Evolutionary conservation across 768 basidiomycete genomes (phyloP), one percentile per base, ranked within the genome.

Genomic region (Neoboletus subvelutipes): DNA sequence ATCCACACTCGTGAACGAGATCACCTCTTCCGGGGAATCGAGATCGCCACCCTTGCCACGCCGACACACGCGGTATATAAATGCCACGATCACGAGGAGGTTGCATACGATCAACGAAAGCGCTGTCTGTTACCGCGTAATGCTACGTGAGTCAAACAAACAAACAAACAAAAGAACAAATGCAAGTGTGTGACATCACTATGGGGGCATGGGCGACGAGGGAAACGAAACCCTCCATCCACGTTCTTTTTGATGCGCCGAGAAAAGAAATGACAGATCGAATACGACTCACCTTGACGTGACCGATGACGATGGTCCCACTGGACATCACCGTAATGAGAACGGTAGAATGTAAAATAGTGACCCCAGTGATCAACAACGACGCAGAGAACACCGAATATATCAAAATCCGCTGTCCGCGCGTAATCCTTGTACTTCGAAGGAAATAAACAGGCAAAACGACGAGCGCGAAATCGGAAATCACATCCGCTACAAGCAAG

Each of bases 31-130:
- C 7, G 20, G 6, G 18, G 31, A 39, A 4, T 63, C 59, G 3
- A 61, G 51, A 47, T 60, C 51, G 13, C 18, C 36, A 5, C 7
- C 34, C 5, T 36, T 45, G 24, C 53, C 55, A 37, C 56, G 54
- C 5, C 18, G 26, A 29, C n/a, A 62, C 4, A 63, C n/a, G 18
- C 59, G 67, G 42, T 66, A 62, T 8, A 62, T 13, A 9, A 65
- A 69, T 15, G 62, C 31, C 20, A 67, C 62, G 29, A 71, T 58
- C 41, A 71, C 71, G 33, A 70, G 59, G 13, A 62, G 54, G 24
- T 69, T 66, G 57, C 69, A 71, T 8, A 71, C 54, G 39, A 71
- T 52, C 24, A 67, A 40, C 9, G 66, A 58, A 17, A 67, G 50
- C 8, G 71, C 65, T 4, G 61, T 24, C 69, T 68, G 36, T 57